A percentile compares a stretch with the other conserved stretches of the same genome.
Conservation (phyloP, 176 grass and related monocot species). For the Otatea glauca region DNA sequence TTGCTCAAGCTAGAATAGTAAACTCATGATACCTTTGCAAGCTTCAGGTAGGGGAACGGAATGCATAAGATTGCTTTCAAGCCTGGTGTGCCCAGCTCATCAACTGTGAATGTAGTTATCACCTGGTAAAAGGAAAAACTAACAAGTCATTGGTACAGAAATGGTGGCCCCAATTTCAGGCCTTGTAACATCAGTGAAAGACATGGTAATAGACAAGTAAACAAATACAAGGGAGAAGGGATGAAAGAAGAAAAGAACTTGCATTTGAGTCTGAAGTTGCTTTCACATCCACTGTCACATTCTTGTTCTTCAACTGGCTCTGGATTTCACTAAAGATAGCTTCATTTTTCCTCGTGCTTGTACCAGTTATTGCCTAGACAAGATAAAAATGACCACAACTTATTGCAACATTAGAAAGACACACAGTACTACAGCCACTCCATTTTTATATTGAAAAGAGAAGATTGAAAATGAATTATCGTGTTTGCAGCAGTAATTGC, state of each 20-base stretch:
- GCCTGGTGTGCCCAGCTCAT: slow-evolving; percentile 65
- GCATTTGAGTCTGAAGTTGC: slow-evolving; percentile 76
- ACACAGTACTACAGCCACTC: not conserved
- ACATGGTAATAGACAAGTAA: not conserved
- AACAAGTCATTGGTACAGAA: slow-evolving; percentile 20
- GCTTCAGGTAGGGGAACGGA: slow-evolving; percentile 65
- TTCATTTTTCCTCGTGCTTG: slow-evolving; percentile 69
- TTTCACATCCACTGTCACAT: slow-evolving; percentile 66
- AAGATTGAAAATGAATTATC: not conserved
- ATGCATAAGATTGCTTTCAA: slow-evolving; percentile 69
- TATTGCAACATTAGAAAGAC: not conserved
- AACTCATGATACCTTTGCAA: slow-evolving; percentile 54
- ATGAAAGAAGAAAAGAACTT: slow-evolving; percentile 25
- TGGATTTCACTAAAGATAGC: slow-evolving; percentile 61
- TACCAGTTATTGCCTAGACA: slow-evolving; percentile 62
- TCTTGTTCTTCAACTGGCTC: slow-evolving; percentile 70
- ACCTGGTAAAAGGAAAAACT: slow-evolving; percentile 49
- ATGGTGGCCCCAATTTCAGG: not conserved
- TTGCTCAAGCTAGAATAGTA: slow-evolving; percentile 9
- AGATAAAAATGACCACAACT: not conserved
- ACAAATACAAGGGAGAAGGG: not conserved
- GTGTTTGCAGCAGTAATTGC: slow-evolving; percentile 53
- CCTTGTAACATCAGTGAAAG: slow-evolving; percentile 1
- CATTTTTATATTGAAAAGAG: not conserved
- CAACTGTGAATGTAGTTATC: slow-evolving; percentile 61